Percentiles rank a stretch among this genome's conserved stretches.
Conservation (phyloP, 768 basidiomycete genomes). For the Mycena galopus region DNA sequence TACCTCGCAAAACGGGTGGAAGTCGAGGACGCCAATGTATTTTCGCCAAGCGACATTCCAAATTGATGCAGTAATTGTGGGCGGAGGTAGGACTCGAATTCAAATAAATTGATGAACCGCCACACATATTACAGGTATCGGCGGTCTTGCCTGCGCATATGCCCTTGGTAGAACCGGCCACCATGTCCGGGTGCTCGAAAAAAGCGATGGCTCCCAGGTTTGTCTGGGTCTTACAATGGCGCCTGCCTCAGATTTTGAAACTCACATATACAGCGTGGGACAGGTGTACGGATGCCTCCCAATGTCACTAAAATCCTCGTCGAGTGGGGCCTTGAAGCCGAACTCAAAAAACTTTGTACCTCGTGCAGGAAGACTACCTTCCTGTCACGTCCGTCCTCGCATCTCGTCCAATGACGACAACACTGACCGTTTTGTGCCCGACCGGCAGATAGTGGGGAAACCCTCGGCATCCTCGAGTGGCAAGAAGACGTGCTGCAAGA, state of each 20-base stretch:
- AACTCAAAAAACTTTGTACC: not conserved
- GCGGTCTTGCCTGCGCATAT: not conserved
- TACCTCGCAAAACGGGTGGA: too few relatives aligned
- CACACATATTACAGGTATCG: not conserved
- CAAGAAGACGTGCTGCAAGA: not conserved
- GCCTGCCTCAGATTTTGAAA: not conserved
- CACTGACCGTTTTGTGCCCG: not conserved
- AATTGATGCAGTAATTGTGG: not conserved
- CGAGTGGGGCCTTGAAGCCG: not conserved
- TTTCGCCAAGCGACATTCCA: not conserved
- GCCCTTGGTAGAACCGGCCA: not conserved
- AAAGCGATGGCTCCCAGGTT: not conserved
- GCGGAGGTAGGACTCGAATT: not conserved
- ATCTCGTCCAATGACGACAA: not conserved
- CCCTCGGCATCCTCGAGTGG: not conserved
- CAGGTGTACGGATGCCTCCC: not conserved
- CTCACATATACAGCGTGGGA: not conserved
- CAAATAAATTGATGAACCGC: not conserved
- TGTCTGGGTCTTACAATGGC: not conserved
- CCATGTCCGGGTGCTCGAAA: not conserved
- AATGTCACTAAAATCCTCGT: not conserved
- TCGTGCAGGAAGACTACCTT: not conserved
- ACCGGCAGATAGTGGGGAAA: not conserved
- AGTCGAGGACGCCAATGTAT: too few relatives aligned
- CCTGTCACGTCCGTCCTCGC: not conserved